phyloP scores from a whole-genome alignment of 495 filamentous ascomycete species.

The Schizothecium vesticola region DNA sequence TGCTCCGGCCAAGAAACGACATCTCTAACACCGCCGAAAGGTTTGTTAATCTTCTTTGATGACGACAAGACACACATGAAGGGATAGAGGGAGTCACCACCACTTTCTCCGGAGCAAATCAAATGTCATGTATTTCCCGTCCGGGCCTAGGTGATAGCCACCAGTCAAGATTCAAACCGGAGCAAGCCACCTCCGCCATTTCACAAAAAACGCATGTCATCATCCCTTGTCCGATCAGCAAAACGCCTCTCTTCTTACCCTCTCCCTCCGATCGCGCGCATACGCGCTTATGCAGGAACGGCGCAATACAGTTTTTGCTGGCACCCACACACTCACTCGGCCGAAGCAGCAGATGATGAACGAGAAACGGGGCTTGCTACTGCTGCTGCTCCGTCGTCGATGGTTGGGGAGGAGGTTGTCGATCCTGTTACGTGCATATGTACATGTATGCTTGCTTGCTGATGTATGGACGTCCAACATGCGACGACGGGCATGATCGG shows the following conservation, averaged over 20 bases:
- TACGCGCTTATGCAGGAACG: constrained; percentile 8
- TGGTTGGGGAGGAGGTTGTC: not conserved
- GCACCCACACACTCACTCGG: not conserved
- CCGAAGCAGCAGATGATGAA: not conserved
- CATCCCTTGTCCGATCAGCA: not conserved
- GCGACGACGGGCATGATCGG: not conserved
- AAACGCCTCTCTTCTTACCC: not conserved
- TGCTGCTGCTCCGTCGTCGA: no score
- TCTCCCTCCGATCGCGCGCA: constrained; percentile 2
- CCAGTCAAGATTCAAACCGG: not conserved
- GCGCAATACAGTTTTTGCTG: not conserved
- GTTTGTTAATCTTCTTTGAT: not conserved
- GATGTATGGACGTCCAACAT: not conserved
- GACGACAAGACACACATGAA: not conserved
- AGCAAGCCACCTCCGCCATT: not conserved
- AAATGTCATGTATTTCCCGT: no score
- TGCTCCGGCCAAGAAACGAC: not conserved
- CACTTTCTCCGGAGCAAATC: not conserved
- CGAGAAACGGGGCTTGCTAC: not conserved
- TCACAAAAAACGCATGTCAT: not conserved
- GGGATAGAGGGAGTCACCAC: not conserved
- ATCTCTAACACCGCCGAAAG: not conserved
- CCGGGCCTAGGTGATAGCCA: no score
- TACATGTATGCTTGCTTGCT: not conserved
- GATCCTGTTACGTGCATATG: not conserved